Evolutionary conservation across 1,284 basidiomycete species (phyloP), one percentile per base, ranked within the genome.

Genomic region (Cutaneotrichosporon spelunceum): DNA sequence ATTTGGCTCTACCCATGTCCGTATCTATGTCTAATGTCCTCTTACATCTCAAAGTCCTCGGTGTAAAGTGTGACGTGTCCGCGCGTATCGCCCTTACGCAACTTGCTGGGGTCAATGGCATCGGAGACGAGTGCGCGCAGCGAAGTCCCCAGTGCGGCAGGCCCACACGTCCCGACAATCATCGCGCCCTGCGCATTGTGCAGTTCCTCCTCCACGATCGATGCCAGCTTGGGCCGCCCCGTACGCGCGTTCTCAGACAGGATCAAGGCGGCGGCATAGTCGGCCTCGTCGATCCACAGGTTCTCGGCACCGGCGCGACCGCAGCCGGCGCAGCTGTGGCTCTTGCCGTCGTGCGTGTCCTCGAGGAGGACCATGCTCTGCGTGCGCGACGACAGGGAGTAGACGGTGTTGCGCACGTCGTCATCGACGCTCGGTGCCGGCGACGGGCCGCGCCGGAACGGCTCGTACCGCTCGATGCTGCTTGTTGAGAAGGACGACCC

Each of bases 141-240:
- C 4, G 53, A 5, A 2, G 53, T 61, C 47, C 53, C 60, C 8
- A 64, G 59, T 9, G 48, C 48, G 14, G 48, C 59, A 0, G 63
- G 63, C 5, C 63, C 63, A 39, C 63, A 64, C 21, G 47, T 64
- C 1, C 86, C 87, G 56, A 90, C 87, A 49, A 87, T 81, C 49
- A 88, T 74, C 14, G 84, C 78, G 10, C 88, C 88, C 64, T 79
- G 72, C 6, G 86, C 81, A 14, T 68, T 65, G 58, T 83, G 81
- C 6, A 88, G 84, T 73, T 91, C 89, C 59, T 88, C 86, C n/a
- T 82, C 81, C n/a, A 91, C 73, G 53, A 91, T 84, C 49, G 81
- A 79, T 56, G 86, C 84, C 49, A 90, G 74, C 67, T 84, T 86
- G 23, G 91, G 90, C 69, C 87, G 86, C 0, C 91, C 91, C 1